These are phyloP conservation scores for Coemansia sp. DNA, from an alignment of 192 early-diverging fungal species.

Conservation along the genomic window DNA sequence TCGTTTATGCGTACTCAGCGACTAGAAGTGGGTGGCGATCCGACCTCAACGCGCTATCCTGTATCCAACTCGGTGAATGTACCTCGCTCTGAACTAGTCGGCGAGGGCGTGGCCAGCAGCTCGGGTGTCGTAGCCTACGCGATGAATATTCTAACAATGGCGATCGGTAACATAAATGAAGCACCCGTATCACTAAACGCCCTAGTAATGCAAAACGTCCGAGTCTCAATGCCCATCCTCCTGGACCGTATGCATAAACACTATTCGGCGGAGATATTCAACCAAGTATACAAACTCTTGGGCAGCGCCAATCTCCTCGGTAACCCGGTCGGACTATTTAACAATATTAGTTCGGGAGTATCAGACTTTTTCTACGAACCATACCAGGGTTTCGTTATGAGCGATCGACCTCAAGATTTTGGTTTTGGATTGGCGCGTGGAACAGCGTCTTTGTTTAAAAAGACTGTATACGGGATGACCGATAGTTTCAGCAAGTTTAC, in stretches of 20 bases:
- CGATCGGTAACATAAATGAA: conserved; percentile 95
- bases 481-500: conserved; percentile 95
- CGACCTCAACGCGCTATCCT: conserved; percentile 11
- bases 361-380: conserved; percentile 98
- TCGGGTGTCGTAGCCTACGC: conserved; percentile 58
- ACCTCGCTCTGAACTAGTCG: background rate
- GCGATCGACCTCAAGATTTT: conserved; percentile 90
- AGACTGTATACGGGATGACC: conserved; percentile 94
- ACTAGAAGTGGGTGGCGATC: conserved; percentile 34
- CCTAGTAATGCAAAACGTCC: conserved; percentile 85
- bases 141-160: conserved; percentile 91
- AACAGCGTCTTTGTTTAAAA: conserved; percentile 71
- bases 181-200: conserved; percentile 89
- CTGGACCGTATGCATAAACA: conserved; percentile 78
- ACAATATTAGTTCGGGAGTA: conserved; percentile 91
- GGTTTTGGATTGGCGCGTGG: conserved; percentile 88
- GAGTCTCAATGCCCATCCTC: conserved; percentile 73
- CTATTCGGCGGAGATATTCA: conserved; percentile 88
- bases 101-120: conserved; percentile 44
- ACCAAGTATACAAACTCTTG: conserved; percentile 80
- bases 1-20: conserved; percentile 84
- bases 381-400: conserved; percentile 94
- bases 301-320: conserved; percentile 97
- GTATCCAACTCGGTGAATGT: too few species aligned
- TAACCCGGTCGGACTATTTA: conserved; percentile 97